Evolutionary conservation across 257 asterid species (phyloP).

Genomic region (Fraxinus excelsior): DNA sequence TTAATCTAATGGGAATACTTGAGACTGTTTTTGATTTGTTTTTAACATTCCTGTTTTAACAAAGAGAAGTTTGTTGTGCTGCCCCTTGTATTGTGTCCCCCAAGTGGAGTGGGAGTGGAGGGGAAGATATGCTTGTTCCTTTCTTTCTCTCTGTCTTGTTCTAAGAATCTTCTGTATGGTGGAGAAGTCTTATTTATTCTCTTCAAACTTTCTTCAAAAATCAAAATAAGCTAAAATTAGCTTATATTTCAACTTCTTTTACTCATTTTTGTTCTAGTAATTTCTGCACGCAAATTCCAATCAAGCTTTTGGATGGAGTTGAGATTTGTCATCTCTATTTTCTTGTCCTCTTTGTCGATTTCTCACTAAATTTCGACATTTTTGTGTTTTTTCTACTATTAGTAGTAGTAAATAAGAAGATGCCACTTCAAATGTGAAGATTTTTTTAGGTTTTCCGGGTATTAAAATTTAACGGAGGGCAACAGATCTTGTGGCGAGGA

Average conservation of each 20-base stretch:
- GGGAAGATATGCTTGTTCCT: conserved; percentile 5
- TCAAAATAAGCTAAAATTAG: neutral
- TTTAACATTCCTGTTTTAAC: neutral
- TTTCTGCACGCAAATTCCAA: neutral
- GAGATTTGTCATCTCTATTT: no score
- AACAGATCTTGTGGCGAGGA: neutral
- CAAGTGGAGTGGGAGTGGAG: conserved; percentile 4
- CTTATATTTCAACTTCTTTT: neutral
- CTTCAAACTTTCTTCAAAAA: neutral
- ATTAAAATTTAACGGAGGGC: no score
- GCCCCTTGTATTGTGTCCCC: neutral
- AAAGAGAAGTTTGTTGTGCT: neutral
- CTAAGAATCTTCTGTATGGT: neutral
- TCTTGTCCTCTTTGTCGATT: no score
- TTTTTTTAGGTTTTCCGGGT: no score
- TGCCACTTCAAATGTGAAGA: no score
- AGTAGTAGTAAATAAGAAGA: no score
- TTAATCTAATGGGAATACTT: neutral
- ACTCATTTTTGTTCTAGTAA: neutral
- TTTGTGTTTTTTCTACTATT: no score
- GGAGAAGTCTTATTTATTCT: neutral
- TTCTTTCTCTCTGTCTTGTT: neutral
- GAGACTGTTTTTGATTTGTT: neutral
- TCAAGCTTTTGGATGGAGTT: no score
- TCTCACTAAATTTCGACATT: no score